Conservation (phyloP, 805 yeast genomes). For the Sugiyamaella floridensis region DNA sequence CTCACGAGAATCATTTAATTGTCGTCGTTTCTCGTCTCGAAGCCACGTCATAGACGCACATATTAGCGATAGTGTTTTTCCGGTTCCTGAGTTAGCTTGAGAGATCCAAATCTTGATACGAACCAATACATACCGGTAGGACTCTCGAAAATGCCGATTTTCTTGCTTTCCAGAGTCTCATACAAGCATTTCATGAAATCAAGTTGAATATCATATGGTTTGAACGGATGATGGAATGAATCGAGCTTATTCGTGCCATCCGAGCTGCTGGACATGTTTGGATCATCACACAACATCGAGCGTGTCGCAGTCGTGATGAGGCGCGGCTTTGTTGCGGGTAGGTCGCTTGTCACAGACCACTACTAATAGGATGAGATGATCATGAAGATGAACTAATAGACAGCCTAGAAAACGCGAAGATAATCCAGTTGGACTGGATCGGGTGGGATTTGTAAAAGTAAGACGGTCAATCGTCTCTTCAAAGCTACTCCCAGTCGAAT, state of each 20-base stretch:
- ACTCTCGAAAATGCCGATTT: slow-evolving; percentile 78
- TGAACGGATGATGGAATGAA: slow-evolving; percentile 65
- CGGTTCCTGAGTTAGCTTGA: slow-evolving; percentile 30
- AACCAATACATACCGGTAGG: slow-evolving; percentile 75
- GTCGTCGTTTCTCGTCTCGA: slow-evolving; percentile 41
- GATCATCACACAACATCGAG: too few relatives aligned
- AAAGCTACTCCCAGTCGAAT: too few relatives aligned
- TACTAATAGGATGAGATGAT: too few relatives aligned
- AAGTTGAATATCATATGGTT: slow-evolving; percentile 72
- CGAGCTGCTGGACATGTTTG: too few relatives aligned
- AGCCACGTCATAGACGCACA: slow-evolving; percentile 85
- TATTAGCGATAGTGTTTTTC: slow-evolving; percentile 80
- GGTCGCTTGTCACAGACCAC: too few relatives aligned
- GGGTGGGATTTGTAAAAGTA: too few relatives aligned
- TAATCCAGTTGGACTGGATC: too few relatives aligned
- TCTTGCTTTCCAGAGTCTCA: slow-evolving; percentile 47
- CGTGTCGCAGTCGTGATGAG: too few relatives aligned
- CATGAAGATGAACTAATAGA: too few relatives aligned
- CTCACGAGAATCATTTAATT: slow-evolving; percentile 10
- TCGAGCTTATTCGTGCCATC: neutral
- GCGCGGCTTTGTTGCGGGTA: too few relatives aligned
- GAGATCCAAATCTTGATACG: neutral
- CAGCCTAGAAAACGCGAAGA: too few relatives aligned
- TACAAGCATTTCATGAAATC: slow-evolving; percentile 74
- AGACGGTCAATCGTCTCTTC: too few relatives aligned